Evolutionary conservation across 164 flowering plant genomes (phyloP), one percentile per base, ranked within the genome.

Genomic region (Nymphaea colorata): DNA sequence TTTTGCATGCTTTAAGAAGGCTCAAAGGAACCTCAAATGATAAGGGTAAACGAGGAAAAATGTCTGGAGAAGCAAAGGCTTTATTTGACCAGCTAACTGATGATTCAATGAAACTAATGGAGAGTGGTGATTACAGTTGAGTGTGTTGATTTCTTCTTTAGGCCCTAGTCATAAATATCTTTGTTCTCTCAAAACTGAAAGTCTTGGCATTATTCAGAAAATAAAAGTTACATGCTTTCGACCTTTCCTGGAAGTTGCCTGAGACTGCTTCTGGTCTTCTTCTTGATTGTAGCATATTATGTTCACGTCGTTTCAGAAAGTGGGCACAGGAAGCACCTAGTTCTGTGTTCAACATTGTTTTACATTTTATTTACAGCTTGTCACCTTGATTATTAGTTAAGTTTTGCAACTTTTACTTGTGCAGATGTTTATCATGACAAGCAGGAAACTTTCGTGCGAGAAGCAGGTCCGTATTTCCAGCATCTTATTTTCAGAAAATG

Each of bases 71-170:
- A 65, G 85, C 82, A 45, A 90, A 91, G 76, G 74, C 67, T 74
- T 71, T 78, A 42, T 94, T 94, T 85, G 96, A 94, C 79, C 96
- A 91, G 75, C 87, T 94, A 43, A 94, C 98, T 62, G 98, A 94
- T 72, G 91, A 91, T 78, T 85, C 99, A 12, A 80, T 85, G 88
- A 91, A 78, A 79, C 82, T 94, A 70, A 75, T 94, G 91, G 93
- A 90, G 65, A 81, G 88, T 82, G 99, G 99, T 51, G 97, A 91
- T 65, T 87, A 84, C 81, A 77, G 98, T 90, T 82, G 69, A 83
- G 88, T 84, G 64, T 6, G 55, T 47, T 47, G 55, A 47, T 12
- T 47, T 47, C 36, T 47, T 47, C 55, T 2, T 12, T 47, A 7
- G 12, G 7, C 12, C 12, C 55, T 47, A 47, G 12, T 47, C 55